These are phyloP conservation scores for Diplotaxis tenuifolia DNA, from an alignment of 345 rosid genomes.

Conservation along the genomic window DNA sequence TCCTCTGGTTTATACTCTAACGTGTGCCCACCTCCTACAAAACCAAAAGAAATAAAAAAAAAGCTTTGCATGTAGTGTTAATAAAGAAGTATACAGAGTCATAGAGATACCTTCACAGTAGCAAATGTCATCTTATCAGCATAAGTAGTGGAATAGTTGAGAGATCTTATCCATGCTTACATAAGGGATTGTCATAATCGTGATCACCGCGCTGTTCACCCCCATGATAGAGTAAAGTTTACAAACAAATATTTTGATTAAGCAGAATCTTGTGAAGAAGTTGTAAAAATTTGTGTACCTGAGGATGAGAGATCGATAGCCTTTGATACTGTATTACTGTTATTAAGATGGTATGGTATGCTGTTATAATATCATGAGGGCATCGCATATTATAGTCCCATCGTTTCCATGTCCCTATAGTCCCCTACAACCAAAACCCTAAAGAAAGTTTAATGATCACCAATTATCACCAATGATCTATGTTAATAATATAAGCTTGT, in stretches of 20 bases:
- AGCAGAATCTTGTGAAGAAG: not conserved
- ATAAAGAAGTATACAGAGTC: not conserved
- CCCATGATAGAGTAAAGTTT: not conserved
- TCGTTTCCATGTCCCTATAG: slow-evolving; percentile 13
- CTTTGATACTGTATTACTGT: slow-evolving; percentile 13
- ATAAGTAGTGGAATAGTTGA: slow-evolving; percentile 47
- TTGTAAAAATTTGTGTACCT: slow-evolving; percentile 29
- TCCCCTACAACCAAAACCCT: slow-evolving; percentile 18
- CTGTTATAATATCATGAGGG: slow-evolving; percentile 12
- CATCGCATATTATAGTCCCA: not conserved
- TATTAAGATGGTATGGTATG: slow-evolving; percentile 23
- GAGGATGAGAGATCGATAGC: slow-evolving; percentile 28
- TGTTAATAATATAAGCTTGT: not conserved
- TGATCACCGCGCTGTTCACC: slow-evolving; percentile 64
- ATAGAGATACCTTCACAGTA: slow-evolving; percentile 50
- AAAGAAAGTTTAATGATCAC: no score
- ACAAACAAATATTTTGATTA: not conserved
- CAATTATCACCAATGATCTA: no score
- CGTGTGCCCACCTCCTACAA: slow-evolving; percentile 61
- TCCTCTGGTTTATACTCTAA: slow-evolving; percentile 47
- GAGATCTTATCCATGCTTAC: slow-evolving; percentile 56
- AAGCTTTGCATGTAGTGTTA: not conserved
- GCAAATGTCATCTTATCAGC: slow-evolving; percentile 65
- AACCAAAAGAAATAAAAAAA: not conserved
- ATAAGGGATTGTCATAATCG: slow-evolving; percentile 52